Base-by-base conservation (phyloP, 768 basidiomycete genomes). In the Xerocomellus amylosporus region DNA sequence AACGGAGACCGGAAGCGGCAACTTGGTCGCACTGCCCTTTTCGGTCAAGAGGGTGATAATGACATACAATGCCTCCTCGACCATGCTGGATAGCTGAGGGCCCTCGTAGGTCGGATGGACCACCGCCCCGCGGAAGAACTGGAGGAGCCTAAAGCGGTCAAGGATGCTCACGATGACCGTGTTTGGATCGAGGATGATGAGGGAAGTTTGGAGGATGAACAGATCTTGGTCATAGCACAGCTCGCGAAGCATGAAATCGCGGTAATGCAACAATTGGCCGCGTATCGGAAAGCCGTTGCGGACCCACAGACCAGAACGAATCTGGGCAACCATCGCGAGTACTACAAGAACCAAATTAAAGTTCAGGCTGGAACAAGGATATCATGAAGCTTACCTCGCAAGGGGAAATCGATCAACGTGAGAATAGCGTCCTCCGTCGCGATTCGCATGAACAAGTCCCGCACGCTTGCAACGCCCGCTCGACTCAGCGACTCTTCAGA, bases 241-340 rank as follows among this genome's bases (percentile, higher is more conserved):
- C 69, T 99, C 97, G 19, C 96, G 87, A 24, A 98, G 83, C 82
- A 90, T 88, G 71, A 93, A 93, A 68, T 98, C 96, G 26, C 94
- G 88, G 69, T 99, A 99, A 68, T 98, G 96, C 49, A 95, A 80
- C 5, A 94, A 78, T 69, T 98, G 97, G 0, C 94, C 93, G 2
- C 96, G 87, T 61, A 98, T 95, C 15, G 89, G 89, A 64, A 94
- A 91, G 4, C 97, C 97, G 62, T 99, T 99, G 50, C 96, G 88
- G 8, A 97, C 95, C 97, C 97, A 99, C 5, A 98, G 79, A 0
- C 94, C 94, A 0, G 92, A 89, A 24, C 94, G 85, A 47, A 98
- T 93, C 68, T 98, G 97, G 0, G 95, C 93, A 42, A 96, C 86
- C 86, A 95, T 93, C 2, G 87, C 82, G 26, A 94, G 76, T 7